A percentile compares a stretch with the other conserved stretches of the same genome.
Conservation (phyloP, 23 red algal genomes). For the Gracilariopsis chorda region DNA sequence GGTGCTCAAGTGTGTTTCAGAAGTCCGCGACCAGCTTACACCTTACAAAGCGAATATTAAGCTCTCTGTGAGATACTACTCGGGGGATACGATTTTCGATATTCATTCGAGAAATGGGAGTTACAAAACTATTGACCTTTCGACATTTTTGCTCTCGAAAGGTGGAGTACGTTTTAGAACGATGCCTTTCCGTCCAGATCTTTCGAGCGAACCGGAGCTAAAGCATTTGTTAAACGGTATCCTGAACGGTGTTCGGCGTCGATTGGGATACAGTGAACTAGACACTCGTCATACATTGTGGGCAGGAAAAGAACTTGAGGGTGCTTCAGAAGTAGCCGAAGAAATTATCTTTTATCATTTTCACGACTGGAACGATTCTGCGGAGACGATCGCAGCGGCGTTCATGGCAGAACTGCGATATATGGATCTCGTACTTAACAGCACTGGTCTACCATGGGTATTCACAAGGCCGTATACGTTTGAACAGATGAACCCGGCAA, state of each 20-base stretch:
- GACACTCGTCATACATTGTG: neutral
- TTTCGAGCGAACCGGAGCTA: neutral
- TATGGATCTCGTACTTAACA: neutral
- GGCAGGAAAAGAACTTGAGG: neutral
- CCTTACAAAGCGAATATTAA: neutral
- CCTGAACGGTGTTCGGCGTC: neutral
- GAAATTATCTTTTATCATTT: neutral
- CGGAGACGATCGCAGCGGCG: neutral
- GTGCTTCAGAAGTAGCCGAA: neutral
- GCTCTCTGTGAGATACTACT: neutral
- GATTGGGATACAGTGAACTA: neutral
- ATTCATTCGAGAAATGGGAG: neutral
- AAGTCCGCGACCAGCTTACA: neutral
- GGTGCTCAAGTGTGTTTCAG: neutral
- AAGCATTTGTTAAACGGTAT: neutral
- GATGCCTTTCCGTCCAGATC: neutral
- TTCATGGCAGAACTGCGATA: neutral
- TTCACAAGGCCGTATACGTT: neutral
- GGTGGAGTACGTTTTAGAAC: neutral
- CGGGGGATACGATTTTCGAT: neutral
- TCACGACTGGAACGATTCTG: neutral
- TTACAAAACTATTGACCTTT: neutral
- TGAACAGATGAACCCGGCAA: neutral
- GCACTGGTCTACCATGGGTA: neutral
- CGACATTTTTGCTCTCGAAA: neutral